Evolutionary conservation across 2,329 filamentous ascomycete genomes (phyloP).

Genomic region (Coniosporium tulheliwenetii): DNA sequence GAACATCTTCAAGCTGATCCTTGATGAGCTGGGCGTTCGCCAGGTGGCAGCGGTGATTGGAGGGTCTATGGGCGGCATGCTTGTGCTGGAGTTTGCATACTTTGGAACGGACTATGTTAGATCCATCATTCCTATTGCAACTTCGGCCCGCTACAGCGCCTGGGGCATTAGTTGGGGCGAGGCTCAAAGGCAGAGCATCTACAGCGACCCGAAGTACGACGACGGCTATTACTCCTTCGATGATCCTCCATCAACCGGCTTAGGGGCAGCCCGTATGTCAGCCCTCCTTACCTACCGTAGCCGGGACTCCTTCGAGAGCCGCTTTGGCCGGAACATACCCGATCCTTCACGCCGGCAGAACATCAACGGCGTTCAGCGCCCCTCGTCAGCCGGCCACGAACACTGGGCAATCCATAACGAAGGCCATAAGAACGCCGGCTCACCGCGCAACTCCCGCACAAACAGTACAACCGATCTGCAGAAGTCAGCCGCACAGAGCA

Average conservation of each 20-base stretch:
- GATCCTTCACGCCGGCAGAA: constrained; percentile 72
- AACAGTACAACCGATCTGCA: constrained; percentile 10
- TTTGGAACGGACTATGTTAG: constrained; percentile 75
- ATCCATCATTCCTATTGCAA: constrained; percentile 69
- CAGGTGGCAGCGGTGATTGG: constrained; percentile 68
- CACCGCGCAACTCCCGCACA: constrained; percentile 24
- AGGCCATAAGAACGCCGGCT: constrained; percentile 31
- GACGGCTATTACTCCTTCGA: constrained; percentile 86
- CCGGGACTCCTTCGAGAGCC: constrained; percentile 88
- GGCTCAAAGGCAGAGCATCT: constrained; percentile 83
- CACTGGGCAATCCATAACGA: constrained; percentile 38
- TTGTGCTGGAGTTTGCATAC: constrained; percentile 84
- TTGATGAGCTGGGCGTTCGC: constrained; percentile 66
- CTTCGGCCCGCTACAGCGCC: constrained; percentile 69
- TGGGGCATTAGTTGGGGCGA: constrained; percentile 90
- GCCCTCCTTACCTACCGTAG: constrained; percentile 91
- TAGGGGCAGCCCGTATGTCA: constrained; percentile 92
- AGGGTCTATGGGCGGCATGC: constrained; percentile 78
- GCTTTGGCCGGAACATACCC: constrained; percentile 85
- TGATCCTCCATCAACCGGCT: constrained; percentile 71
- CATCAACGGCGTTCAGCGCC: constrained; percentile 52
- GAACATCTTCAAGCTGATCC: constrained; percentile 63
- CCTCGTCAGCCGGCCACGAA: constrained; percentile 23
- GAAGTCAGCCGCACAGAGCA: neutral
- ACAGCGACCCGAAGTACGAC: constrained; percentile 95